Evolutionary conservation across 192 early-diverging fungal genomes (phyloP), one percentile per base, ranked within the genome.

Genomic region (Backusella macrospora): DNA sequence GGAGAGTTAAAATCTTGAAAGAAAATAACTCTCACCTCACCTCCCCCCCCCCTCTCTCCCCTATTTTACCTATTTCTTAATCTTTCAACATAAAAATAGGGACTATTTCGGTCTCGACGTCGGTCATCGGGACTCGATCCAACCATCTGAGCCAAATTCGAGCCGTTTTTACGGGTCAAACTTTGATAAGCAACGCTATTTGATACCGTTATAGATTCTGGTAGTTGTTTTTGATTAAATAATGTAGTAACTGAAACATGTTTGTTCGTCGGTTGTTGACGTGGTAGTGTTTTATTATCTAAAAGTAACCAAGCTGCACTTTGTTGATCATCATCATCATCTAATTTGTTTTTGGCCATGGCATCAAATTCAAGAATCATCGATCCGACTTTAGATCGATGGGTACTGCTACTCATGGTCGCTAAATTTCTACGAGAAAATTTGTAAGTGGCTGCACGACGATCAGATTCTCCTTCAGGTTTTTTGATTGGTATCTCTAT

Each of bases 311-410:
- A 75, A 23, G 73, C 73, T 15, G 73, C 49, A 21, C 52, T n/a
- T n/a, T 59, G 26, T 59, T 21, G n/a, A 13, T 59, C 52, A 29
- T 12, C 26, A 26, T 59, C 52, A 59, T 59, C 26, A 34, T 34
- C 2, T 34, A 34, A 34, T 59, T 59, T 23, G 9, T 12, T 23
- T 23, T 59, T 59, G 21, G 76, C 76, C 26, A 77, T 46, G 4
- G 76, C 76, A 72, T 77, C 65, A 65, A 77, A 77, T 45, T 77
- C 76, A n/a, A 77, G 47, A 29, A 77, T 67, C 76, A 77, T 77
- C 0, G 76, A 77, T 1, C 76, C 76, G 3, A 77, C 76, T 49
- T 52, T 65, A 13, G 76, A 77, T 21, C 45, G 45, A 40, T 44
- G 29, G 37, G 69, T 49, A 59, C 26, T 70, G n/a, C 34, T 70